Evolutionary conservation across 192 early-diverging fungal genomes (phyloP).

Genomic region (Rhizoclosmatium sp.): DNA sequence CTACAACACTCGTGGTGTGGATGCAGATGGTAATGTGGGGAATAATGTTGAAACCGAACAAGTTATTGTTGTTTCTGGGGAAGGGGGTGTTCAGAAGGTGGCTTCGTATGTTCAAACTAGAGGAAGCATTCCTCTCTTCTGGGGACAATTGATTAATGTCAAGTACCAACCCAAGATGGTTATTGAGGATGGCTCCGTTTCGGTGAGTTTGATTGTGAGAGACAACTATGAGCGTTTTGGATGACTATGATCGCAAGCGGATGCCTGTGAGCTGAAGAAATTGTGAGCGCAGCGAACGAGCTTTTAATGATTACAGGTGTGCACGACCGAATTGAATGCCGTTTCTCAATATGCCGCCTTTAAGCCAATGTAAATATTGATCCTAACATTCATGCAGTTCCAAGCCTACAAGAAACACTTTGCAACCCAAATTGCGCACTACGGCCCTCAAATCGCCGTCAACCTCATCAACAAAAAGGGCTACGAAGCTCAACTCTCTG

Average conservation of each 20-base stretch:
- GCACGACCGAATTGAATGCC: too few relatives aligned
- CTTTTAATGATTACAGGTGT: too few relatives aligned
- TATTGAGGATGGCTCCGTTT: constrained; percentile 71
- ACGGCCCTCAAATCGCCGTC: constrained; percentile 85
- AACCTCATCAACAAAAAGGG: constrained; percentile 96
- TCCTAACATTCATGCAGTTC: constrained; percentile 50
- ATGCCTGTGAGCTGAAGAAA: too few relatives aligned
- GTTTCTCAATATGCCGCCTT: too few relatives aligned
- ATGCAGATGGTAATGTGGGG: constrained; percentile 90
- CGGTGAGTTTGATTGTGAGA: constrained; percentile 56
- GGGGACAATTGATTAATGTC: constrained; percentile 92
- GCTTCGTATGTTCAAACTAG: constrained; percentile 88
- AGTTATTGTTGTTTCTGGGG: constrained; percentile 57
- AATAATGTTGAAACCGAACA: constrained; percentile 99
- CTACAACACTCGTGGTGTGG: constrained; percentile 93
- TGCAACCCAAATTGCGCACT: constrained; percentile 69
- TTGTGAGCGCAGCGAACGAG: too few relatives aligned
- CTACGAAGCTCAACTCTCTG: constrained; percentile 86
- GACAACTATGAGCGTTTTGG: background rate
- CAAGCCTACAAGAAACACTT: constrained; percentile 79
- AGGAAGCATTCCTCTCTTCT: constrained; percentile 94
- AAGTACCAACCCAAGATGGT: constrained; percentile 90
- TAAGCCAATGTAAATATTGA: background rate
- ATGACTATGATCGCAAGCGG: too few relatives aligned
- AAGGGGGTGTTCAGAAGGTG: constrained; percentile 46